A percentile compares a stretch with the other conserved stretches of the same genome.
Conservation (phyloP, 2,329 filamentous ascomycete species). For the Trichoderma sp. region DNA sequence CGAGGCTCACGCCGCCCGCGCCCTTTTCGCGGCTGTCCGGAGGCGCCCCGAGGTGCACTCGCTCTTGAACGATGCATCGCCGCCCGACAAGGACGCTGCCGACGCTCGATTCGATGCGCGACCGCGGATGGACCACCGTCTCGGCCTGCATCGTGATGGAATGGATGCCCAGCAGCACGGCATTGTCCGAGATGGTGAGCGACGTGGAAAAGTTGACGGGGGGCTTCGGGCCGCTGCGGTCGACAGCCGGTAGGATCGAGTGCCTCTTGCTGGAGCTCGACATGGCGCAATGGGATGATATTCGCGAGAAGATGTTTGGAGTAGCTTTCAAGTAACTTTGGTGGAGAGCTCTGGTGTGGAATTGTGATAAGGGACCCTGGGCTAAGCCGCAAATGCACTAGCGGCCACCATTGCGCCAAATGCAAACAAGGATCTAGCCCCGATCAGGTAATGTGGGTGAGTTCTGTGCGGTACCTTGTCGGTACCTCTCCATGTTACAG, state of each 20-base stretch:
- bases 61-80: constrained; percentile 77
- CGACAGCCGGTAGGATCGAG: constrained; percentile 53
- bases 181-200: constrained; percentile 60
- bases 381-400: not conserved
- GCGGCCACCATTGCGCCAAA: not conserved
- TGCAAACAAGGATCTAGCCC: not conserved
- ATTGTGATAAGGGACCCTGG: not conserved
- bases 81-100: constrained; percentile 79
- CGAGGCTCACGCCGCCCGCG: constrained; percentile 52
- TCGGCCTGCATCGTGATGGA: constrained; percentile 75
- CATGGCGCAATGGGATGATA: constrained; percentile 26
- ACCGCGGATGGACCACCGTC: constrained; percentile 81
- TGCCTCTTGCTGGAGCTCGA: constrained; percentile 51
- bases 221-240: constrained; percentile 54
- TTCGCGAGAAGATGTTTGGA: not conserved
- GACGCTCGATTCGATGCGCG: constrained; percentile 71
- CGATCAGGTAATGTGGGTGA: not conserved
- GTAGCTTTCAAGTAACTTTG: not conserved
- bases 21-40: constrained; percentile 28
- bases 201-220: constrained; percentile 60
- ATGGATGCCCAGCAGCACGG: constrained; percentile 65
- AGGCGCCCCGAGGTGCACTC: constrained; percentile 51
- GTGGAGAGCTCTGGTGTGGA: not conserved
- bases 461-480: not conserved
- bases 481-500: not conserved